A percentile compares a stretch with the other conserved stretches of the same genome.
These are phyloP conservation scores for Raffaelea ambrosiae DNA, from an alignment of 2,329 filamentous ascomycete genomes.

Conservation along the genomic window DNA sequence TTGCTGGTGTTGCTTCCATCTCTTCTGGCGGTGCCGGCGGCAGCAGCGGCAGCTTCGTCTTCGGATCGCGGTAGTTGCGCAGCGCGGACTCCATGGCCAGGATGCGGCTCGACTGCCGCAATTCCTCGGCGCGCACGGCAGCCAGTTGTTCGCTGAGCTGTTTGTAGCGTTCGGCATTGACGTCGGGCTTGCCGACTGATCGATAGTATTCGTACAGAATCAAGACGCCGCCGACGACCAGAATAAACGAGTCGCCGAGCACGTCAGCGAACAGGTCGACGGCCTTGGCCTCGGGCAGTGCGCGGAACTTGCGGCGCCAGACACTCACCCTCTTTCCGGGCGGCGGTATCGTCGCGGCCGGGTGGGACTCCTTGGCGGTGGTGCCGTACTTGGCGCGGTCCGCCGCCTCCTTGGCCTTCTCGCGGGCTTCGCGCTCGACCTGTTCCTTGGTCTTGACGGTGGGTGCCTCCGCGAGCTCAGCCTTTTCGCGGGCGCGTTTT, in stretches of 20 bases:
- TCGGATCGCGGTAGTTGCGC: slow-evolving; percentile 42
- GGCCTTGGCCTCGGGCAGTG: slow-evolving; percentile 56
- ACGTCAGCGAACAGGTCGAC: slow-evolving; percentile 61
- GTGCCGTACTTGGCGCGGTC: slow-evolving; percentile 33
- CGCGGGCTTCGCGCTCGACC: slow-evolving; percentile 38
- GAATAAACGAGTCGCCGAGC: slow-evolving; percentile 54
- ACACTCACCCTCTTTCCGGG: slow-evolving; percentile 29
- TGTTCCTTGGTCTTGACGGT: slow-evolving; percentile 60
- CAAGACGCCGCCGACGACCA: slow-evolving; percentile 46
- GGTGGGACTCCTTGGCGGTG: slow-evolving; percentile 30
- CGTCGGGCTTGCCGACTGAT: slow-evolving; percentile 51
- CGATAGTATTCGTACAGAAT: slow-evolving; percentile 56
- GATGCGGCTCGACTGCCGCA: slow-evolving; percentile 33
- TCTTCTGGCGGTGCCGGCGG: slow-evolving; percentile 21
- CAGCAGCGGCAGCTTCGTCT: slow-evolving; percentile 46
- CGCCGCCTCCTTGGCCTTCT: slow-evolving; percentile 41
- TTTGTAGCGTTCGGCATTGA: slow-evolving; percentile 43
- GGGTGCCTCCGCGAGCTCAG: slow-evolving; percentile 53
- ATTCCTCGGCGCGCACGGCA: slow-evolving; percentile 35
- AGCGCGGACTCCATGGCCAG: slow-evolving; percentile 45
- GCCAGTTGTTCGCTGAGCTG: slow-evolving; percentile 39
- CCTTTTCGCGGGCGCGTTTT: slow-evolving; percentile 50
- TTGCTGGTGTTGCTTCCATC: too few relatives aligned
- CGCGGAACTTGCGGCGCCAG: slow-evolving; percentile 54
- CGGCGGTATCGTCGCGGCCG: slow-evolving; percentile 17